Conservation (phyloP, 305 asterid genomes). For the Striga hermonthica region DNA sequence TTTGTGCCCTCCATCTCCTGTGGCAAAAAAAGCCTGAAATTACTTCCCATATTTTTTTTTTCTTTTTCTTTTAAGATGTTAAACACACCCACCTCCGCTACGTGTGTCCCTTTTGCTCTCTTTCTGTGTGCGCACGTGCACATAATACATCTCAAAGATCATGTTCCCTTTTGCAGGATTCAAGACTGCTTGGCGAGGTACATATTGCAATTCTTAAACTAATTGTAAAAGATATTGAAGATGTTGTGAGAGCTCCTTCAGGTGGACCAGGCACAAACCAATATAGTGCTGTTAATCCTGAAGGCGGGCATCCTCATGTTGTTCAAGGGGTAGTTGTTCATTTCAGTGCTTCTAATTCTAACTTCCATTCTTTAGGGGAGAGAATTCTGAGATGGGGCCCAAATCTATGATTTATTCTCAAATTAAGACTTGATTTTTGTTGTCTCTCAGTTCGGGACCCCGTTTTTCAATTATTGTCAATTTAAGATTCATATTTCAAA, state of each 20-base stretch:
- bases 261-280: conserved; percentile 99
- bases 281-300: conserved; percentile 86
- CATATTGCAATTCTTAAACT: conserved; percentile 73
- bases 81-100: too few relatives aligned
- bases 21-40: too few relatives aligned
- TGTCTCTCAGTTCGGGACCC: too few relatives aligned
- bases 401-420: too few relatives aligned
- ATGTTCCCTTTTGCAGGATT: conserved; percentile 56
- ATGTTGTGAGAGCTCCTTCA: conserved; percentile 88
- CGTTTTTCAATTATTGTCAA: too few relatives aligned
- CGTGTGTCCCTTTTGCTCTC: background rate
- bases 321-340: conserved; percentile 87
- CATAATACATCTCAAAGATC: conserved; percentile 12
- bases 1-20: too few relatives aligned
- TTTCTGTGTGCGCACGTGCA: background rate
- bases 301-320: conserved; percentile 97
- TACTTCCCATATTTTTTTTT: too few relatives aligned
- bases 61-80: too few relatives aligned
- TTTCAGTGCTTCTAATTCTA: conserved; percentile 24
- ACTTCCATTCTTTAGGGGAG: too few relatives aligned
- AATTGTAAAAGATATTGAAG: conserved; percentile 92
- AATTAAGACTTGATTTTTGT: too few relatives aligned
- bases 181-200: conserved; percentile 85
- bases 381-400: too few relatives aligned
- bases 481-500: too few relatives aligned